Evolutionary conservation across 1,284 basidiomycete genomes (phyloP), one percentile per base, ranked within the genome.

Genomic region (Malassezia caprae): DNA sequence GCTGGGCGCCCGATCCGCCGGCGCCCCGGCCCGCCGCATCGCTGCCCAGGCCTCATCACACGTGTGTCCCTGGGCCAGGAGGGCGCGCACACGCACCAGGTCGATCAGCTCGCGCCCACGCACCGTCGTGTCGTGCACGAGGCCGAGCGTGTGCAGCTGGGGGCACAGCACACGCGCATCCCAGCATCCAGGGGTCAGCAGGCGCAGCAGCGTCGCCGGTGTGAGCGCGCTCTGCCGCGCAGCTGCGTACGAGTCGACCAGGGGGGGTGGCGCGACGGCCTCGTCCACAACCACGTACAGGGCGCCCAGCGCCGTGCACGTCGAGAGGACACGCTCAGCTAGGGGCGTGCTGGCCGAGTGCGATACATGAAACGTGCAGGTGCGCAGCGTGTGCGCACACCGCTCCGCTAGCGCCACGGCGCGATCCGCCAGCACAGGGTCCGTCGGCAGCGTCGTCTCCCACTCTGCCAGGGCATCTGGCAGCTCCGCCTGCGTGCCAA

Each of bases 51-150:
- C 51, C 17, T 41, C 31, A 0, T 10, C 32, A 11, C 43, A 32
- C 11, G 43, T 31, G n/a, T 47, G 41, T 19, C 47, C 31, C 30
- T 30, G 21, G 5, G 48, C 31, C 3, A 56, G 26, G 15, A 43
- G 23, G 17, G 28, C 15, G 35, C 54, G 54, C 13, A 47, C n/a
- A 2, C 30, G 28, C n/a, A 57, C 55, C 28, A 51, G 23, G 28
- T 57, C 48, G 13, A 37, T 15, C 8, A 57, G 45, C 40, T 57
- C 55, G 28, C 49, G 43, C 28, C 55, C 55, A 12, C 50, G 49
- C 31, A 57, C 15, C 4, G 44, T 35, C 10, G 35, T 30, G 23
- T 51, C 55, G 31, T 21, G 17, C n/a, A 23, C 41, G 40, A 51
- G 11, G 13, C 17, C 12, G 12, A 57, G 49, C 13, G 15, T 26